Conservation (phyloP, 148 eudicot genomes). For the Rhododendron williamsianum region DNA sequence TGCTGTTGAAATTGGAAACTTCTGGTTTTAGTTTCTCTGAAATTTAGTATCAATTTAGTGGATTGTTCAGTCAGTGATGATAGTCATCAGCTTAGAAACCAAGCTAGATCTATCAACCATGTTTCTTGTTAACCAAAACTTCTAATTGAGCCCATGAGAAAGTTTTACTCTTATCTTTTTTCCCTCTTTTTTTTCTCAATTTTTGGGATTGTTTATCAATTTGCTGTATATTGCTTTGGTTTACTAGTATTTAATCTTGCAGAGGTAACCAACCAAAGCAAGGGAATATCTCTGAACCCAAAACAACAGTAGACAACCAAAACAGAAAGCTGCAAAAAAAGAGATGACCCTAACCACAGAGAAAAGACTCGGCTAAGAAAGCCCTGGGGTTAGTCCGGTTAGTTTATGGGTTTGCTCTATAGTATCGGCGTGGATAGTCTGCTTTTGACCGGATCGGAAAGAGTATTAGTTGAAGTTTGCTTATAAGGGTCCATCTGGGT, state of each 20-base stretch:
- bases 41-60: neutral
- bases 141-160: neutral
- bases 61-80: neutral
- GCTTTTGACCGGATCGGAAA: too few relatives aligned
- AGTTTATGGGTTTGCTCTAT: too few relatives aligned
- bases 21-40: neutral
- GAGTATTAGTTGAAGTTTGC: too few relatives aligned
- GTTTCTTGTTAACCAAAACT: neutral
- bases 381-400: too few relatives aligned
- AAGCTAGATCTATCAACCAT: neutral
- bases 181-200: neutral
- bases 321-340: neutral
- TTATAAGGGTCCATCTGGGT: too few relatives aligned
- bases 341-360: neutral
- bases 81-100: neutral
- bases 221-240: neutral
- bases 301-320: neutral
- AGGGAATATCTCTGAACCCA: neutral
- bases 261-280: neutral
- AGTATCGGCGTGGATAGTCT: too few relatives aligned
- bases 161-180: neutral
- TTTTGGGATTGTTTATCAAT: neutral
- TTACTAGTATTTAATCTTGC: neutral
- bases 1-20: slow-evolving; percentile 18
- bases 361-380: too few relatives aligned